Evolutionary conservation across 441 rosid species (phyloP), one percentile per base, ranked within the genome.

Genomic region (Breynia disticha): DNA sequence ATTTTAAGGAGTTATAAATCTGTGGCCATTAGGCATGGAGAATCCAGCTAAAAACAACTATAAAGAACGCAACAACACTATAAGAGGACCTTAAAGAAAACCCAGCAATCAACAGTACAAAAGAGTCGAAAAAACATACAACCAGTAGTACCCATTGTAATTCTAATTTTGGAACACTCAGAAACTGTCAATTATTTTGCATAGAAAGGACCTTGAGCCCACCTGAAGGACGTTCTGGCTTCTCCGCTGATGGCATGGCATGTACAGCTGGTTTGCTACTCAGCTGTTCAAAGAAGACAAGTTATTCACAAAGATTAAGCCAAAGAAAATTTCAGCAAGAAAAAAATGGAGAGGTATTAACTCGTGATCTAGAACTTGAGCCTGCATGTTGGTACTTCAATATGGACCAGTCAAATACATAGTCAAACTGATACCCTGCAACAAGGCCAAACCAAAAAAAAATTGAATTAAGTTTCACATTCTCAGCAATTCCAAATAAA

Each of bases 391-490:
- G 96, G 66, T 86, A 79, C 83, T 93, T 93, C 68, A 88, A 63
- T 50, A 88, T 74, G 53, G 95, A 89, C 98, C 98, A 93, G 16
- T 49, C 53, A 49, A 49, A 49, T 49, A 49, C 28, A 28, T 49
- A 49, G 53, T 93, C 98, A 79, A 89, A 89, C 70, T 88, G 97
- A 81, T 86, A 88, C 20, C 97, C 98, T 91, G 85, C 72, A 79
- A 1, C 52, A 62, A 55, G 63, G 6, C 7, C 41, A 39, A 39
- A 9, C 9, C 2, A 2, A 2, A 2, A 39, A 39, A 10, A 39
- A 39, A 39, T 24, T 24, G 32, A 39, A 39, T 10, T 39, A 14
- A 39, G 2, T 39, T 39, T 14, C 43, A 39, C 5, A 39, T 39
- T 39, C 11, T 39, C 14, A 39, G 43, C 43, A 39, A 39, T 39